phyloP scores from a whole-genome alignment of 2,329 filamentous ascomycete species.

The Volutella citrinella region DNA sequence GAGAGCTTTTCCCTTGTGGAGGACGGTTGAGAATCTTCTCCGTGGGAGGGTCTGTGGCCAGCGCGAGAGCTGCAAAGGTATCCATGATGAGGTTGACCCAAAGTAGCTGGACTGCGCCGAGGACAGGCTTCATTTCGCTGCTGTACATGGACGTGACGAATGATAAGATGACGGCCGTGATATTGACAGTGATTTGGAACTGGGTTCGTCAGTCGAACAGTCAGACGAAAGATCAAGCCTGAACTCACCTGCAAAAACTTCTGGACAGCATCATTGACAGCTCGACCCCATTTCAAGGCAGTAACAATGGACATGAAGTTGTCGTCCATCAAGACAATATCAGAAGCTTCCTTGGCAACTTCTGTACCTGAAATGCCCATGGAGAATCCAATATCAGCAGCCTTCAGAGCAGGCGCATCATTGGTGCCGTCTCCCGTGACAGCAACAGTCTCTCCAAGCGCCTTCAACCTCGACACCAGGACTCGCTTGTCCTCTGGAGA shows the following conservation, averaged over 20 bases:
- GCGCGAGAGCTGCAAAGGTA: constrained; percentile 62
- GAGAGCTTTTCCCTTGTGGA: constrained; percentile 56
- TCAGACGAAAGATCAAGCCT: neutral
- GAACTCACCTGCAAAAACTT: constrained; percentile 57
- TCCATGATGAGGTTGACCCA: constrained; percentile 72
- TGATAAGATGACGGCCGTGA: constrained; percentile 62
- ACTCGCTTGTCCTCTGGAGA: constrained; percentile 66
- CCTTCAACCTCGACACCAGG: constrained; percentile 60
- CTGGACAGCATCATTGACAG: constrained; percentile 61
- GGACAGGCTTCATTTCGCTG: constrained; percentile 53
- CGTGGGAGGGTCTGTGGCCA: constrained; percentile 45
- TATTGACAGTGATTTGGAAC: constrained; percentile 68
- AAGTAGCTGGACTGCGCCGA: constrained; percentile 62
- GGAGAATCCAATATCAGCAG: constrained; percentile 62
- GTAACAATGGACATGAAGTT: constrained; percentile 65
- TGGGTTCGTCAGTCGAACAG: constrained; percentile 6
- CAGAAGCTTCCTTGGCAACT: constrained; percentile 64
- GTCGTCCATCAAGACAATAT: constrained; percentile 63
- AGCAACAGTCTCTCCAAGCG: constrained; percentile 62
- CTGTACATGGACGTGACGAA: constrained; percentile 61
- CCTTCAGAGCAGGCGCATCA: constrained; percentile 61
- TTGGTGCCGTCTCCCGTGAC: constrained; percentile 65
- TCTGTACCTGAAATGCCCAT: constrained; percentile 67
- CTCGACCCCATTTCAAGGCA: constrained; percentile 59
- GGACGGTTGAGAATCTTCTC: constrained; percentile 47